Percentiles rank a stretch among this genome's conserved stretches.
These are phyloP conservation scores for Penicillium robsamsonii DNA, from an alignment of 495 filamentous ascomycete species.

Conservation along the genomic window DNA sequence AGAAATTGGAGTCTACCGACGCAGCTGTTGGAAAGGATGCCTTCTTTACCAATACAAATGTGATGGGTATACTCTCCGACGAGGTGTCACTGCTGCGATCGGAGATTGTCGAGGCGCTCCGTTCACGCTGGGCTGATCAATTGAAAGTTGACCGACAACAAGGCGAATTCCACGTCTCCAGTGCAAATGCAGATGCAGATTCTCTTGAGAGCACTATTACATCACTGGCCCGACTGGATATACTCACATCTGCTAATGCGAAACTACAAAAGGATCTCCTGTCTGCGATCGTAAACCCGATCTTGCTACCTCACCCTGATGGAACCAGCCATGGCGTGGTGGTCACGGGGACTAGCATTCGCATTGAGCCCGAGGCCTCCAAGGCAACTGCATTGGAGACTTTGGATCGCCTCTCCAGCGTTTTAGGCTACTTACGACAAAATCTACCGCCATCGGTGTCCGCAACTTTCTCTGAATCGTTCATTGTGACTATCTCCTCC, in stretches of 20 bases:
- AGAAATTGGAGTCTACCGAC: constrained; percentile 56
- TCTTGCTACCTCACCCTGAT: constrained; percentile 29
- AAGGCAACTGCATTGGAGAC: constrained; percentile 31
- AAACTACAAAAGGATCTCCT: constrained; percentile 38
- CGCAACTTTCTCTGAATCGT: constrained; percentile 57
- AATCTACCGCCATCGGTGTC: constrained; percentile 63
- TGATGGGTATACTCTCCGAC: constrained; percentile 36
- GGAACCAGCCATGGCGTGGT: constrained; percentile 31
- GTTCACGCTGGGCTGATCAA: constrained; percentile 48
- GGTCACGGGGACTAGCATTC: constrained; percentile 32
- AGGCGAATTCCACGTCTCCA: constrained; percentile 47
- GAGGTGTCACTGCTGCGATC: constrained; percentile 32
- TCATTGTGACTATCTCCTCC: constrained; percentile 64
- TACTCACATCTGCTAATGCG: constrained; percentile 33
- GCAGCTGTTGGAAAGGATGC: constrained; percentile 36
- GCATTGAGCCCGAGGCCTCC: constrained; percentile 29
- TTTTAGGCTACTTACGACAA: constrained; percentile 64
- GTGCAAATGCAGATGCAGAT: constrained; percentile 27
- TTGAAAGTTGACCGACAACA: constrained; percentile 53
- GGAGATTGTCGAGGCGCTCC: constrained; percentile 35
- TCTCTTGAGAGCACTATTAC: constrained; percentile 36
- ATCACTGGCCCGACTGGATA: constrained; percentile 34
- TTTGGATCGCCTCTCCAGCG: constrained; percentile 50
- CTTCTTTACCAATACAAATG: constrained; percentile 39
- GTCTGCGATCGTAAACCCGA: constrained; percentile 33